Conservation (phyloP, 331 rosid genomes). For the Quercus lobata region DNA sequence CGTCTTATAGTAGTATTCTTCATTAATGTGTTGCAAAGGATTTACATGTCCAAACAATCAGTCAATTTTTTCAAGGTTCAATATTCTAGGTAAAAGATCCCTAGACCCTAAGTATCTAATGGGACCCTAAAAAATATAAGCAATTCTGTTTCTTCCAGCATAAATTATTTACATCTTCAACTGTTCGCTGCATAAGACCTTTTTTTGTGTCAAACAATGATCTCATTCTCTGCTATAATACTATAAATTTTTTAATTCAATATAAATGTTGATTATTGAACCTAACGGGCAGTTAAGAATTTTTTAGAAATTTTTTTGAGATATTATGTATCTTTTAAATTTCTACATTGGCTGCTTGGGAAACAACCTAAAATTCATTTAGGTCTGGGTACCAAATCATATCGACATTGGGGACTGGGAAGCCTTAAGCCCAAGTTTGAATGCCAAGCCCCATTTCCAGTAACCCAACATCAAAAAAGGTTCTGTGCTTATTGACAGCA, state of each 20-base stretch:
- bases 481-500: no score
- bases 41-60: not conserved
- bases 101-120: not conserved
- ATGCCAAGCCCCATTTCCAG: no score
- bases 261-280: not conserved
- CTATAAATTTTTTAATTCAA: no score
- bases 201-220: not conserved
- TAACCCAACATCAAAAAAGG: no score
- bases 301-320: not conserved
- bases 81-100: not conserved
- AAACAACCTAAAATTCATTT: not conserved
- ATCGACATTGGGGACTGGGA: not conserved
- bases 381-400: not conserved
- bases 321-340: not conserved
- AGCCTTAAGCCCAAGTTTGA: no score
- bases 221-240: no score
- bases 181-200: not conserved
- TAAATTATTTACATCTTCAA: not conserved
- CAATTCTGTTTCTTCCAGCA: not conserved
- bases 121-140: not conserved
- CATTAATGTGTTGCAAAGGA: not conserved
- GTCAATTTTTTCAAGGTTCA: not conserved
- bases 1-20: not conserved
- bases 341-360: not conserved
- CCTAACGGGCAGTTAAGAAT: not conserved